phyloP scores from a whole-genome alignment of 2,329 filamentous ascomycete species.

The Aureobasidium musti region DNA sequence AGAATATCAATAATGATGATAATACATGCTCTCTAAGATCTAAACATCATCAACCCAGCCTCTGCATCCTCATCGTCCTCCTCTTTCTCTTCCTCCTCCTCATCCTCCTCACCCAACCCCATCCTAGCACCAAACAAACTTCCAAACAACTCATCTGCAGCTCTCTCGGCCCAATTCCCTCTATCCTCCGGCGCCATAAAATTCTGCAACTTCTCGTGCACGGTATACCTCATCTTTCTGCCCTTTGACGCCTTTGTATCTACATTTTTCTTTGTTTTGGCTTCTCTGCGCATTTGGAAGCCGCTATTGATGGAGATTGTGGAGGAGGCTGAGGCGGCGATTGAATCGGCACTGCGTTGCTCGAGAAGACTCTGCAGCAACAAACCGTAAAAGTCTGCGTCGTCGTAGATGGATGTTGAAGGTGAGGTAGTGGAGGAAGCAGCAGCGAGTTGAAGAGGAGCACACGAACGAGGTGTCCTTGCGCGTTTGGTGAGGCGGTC shows the following conservation, averaged over 20 bases:
- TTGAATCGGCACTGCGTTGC: constrained; percentile 68
- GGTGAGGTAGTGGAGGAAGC: constrained; percentile 46
- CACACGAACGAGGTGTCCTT: constrained; percentile 72
- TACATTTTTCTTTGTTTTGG: constrained; percentile 81
- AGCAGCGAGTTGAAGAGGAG: constrained; percentile 61
- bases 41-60: constrained; percentile 41
- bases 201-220: constrained; percentile 96
- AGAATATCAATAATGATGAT: too few species aligned
- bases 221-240: constrained; percentile 87
- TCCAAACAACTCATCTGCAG: constrained; percentile 65
- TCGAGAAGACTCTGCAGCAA: constrained; percentile 92
- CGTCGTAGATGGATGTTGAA: constrained; percentile 69
- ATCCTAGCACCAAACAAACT: constrained; percentile 53
- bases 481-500: constrained; percentile 71
- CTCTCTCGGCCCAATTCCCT: constrained; percentile 74
- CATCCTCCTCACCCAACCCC: constrained; percentile 49
- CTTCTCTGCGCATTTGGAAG: constrained; percentile 62
- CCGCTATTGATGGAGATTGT: constrained; percentile 41
- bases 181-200: constrained; percentile 94
- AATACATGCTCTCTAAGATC: constrained; percentile 29
- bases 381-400: constrained; percentile 91
- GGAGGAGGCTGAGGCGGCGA: constrained; percentile 39
- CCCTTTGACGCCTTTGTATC: constrained; percentile 96
- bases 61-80: constrained; percentile 34
- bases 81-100: constrained; percentile 40